These are phyloP conservation scores for Spinacia oleracea DNA, from an alignment of 179 eudicot genomes.

Conservation along the genomic window DNA sequence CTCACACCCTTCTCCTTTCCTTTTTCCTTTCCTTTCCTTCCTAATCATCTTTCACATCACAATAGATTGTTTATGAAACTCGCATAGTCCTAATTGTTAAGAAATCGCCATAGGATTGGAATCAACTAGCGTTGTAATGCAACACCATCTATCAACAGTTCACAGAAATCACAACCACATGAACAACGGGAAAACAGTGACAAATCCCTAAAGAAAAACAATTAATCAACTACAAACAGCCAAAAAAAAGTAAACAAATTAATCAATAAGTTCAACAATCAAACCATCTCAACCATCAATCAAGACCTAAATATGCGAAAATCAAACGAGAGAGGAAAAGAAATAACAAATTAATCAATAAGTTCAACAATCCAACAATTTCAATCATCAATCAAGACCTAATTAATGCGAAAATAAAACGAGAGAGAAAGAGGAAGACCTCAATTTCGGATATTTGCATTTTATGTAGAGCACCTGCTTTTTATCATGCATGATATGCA, in stretches of 20 bases:
- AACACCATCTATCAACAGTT: neutral
- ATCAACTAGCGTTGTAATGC: neutral
- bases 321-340: neutral
- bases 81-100: no score
- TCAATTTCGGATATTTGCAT: slow-evolving; percentile 44
- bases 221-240: neutral
- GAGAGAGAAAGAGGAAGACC: slow-evolving; percentile 31
- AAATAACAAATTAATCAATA: no score
- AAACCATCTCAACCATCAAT: neutral
- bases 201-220: neutral
- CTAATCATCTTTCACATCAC: neutral
- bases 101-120: no score
- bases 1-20: no score
- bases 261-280: neutral
- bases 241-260: neutral
- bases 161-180: neutral
- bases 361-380: slow-evolving; percentile 9
- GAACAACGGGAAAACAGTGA: neutral
- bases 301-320: neutral
- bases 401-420: neutral
- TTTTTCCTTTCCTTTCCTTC: neutral
- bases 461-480: slow-evolving; percentile 56
- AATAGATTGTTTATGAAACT: neutral
- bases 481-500: slow-evolving; percentile 53
- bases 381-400: neutral